Percentiles rank a stretch among this genome's conserved stretches.
These are phyloP conservation scores for Didymella arachidicola DNA, from an alignment of 2,329 filamentous ascomycete species.

Conservation along the genomic window DNA sequence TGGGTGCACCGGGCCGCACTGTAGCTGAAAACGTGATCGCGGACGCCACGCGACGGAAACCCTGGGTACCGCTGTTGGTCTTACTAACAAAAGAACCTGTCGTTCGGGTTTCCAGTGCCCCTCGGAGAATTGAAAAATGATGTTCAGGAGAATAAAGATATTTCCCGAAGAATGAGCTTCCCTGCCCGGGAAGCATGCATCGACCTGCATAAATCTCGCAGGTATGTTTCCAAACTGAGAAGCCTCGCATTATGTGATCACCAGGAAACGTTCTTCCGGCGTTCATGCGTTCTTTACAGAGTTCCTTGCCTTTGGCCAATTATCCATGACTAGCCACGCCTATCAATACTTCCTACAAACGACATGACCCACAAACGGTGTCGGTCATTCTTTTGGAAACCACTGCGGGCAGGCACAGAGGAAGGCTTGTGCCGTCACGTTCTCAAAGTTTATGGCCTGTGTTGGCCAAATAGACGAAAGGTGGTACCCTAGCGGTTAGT, in stretches of 20 bases:
- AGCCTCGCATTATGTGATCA: constrained; percentile 15
- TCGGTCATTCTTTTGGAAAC: constrained; percentile 17
- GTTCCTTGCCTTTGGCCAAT: constrained; percentile 2
- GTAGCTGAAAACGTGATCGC: constrained; percentile 26
- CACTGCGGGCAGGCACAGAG: constrained; percentile 21
- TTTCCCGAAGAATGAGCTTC: not conserved
- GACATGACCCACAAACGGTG: constrained; percentile 26
- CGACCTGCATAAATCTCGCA: constrained; percentile 14
- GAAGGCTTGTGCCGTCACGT: constrained; percentile 12
- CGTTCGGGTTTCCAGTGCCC: not conserved
- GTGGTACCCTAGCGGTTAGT: constrained; percentile 29
- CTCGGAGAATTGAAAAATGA: constrained; percentile 22
- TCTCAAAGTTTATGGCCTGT: constrained; percentile 27
- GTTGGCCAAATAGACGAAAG: constrained; percentile 16
- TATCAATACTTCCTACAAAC: constrained; percentile 15
- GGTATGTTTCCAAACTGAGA: constrained; percentile 1
- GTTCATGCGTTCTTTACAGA: constrained; percentile 1
- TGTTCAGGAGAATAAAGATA: constrained; percentile 19
- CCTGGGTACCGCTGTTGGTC: not conserved
- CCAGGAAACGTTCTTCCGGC: constrained; percentile 2
- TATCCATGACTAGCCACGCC: constrained; percentile 4
- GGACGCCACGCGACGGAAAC: constrained; percentile 18
- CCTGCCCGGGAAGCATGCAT: constrained; percentile 14
- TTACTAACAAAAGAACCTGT: constrained; percentile 7
- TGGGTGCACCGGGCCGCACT: constrained; percentile 31